phyloP scores from a whole-genome alignment of 257 asterid species.

The Primulina eburnea region DNA sequence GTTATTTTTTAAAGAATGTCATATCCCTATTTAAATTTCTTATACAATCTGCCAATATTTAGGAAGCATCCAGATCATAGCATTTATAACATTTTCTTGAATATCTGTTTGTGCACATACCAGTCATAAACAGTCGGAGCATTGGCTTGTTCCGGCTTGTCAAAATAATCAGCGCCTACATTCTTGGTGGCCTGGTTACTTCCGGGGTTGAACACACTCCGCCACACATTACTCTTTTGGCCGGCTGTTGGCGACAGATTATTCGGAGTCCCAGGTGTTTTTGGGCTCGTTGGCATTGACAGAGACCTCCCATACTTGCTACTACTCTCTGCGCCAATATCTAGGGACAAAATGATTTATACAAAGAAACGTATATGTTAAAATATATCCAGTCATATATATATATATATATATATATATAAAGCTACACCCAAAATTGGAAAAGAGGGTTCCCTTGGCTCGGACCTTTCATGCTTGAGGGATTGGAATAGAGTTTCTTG shows the following conservation, averaged over 20 bases:
- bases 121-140: constrained; percentile 97
- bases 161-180: constrained; percentile 70
- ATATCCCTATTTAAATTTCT: too few species aligned
- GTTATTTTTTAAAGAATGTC: too few species aligned
- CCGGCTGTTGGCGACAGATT: constrained; percentile 55
- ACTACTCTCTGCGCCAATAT: constrained; percentile 8
- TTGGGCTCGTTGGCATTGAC: constrained; percentile 35
- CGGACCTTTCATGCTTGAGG: background rate
- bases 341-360: background rate
- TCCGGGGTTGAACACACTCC: constrained; percentile 97
- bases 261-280: constrained; percentile 58
- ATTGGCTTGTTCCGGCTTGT: constrained; percentile 73
- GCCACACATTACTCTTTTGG: constrained; percentile 79
- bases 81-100: background rate
- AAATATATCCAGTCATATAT: too few species aligned
- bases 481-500: background rate
- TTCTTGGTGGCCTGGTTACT: constrained; percentile 74
- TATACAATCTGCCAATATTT: too few species aligned
- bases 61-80: background rate
- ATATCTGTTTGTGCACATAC: constrained; percentile 29
- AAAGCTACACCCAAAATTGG: background rate
- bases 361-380: background rate
- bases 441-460: background rate
- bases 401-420: too few species aligned
- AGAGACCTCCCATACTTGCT: constrained; percentile 16